A percentile compares a stretch with the other conserved stretches of the same genome.
These are phyloP conservation scores for Ogataea hybrid DNA, from an alignment of 1,139 yeast genomes.

Conservation along the genomic window DNA sequence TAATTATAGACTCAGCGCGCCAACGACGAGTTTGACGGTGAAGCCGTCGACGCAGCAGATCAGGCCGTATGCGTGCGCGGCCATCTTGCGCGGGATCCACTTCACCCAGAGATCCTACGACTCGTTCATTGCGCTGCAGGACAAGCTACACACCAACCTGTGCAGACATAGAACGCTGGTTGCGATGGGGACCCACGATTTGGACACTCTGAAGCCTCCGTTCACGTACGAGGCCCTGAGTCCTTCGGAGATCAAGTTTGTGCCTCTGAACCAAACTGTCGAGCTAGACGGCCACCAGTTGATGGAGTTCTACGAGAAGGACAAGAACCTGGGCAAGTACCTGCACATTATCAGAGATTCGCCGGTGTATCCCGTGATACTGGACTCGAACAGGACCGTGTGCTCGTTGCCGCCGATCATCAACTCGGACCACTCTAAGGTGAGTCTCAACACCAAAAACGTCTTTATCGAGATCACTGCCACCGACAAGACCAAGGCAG, in stretches of 20 bases:
- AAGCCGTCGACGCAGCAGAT: constrained; percentile 68
- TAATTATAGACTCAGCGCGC: constrained; percentile 62
- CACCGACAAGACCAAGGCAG: constrained; percentile 90
- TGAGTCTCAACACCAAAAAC: constrained; percentile 78
- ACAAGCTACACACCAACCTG: constrained; percentile 89
- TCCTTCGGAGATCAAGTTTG: constrained; percentile 75
- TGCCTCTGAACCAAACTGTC: constrained; percentile 82
- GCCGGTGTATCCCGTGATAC: constrained; percentile 88
- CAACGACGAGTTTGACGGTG: constrained; percentile 66
- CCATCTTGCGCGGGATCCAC: constrained; percentile 77
- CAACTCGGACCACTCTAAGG: constrained; percentile 89
- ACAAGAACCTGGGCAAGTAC: constrained; percentile 85
- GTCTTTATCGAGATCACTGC: constrained; percentile 95
- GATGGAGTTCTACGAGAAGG: constrained; percentile 88
- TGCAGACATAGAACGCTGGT: constrained; percentile 97
- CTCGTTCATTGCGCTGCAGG: constrained; percentile 94
- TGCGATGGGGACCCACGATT: constrained; percentile 98
- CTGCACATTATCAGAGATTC: constrained; percentile 85
- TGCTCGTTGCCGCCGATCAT: constrained; percentile 97
- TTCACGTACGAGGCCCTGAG: constrained; percentile 84
- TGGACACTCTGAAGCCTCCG: constrained; percentile 78
- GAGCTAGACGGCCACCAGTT: constrained; percentile 74
- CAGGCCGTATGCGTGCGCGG: constrained; percentile 95
- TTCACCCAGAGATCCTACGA: constrained; percentile 86
- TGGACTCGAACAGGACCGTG: constrained; percentile 74